A percentile compares a stretch with the other conserved stretches of the same genome.
These are phyloP conservation scores for Colletotrichum shisoi DNA, from an alignment of 2,329 filamentous ascomycete genomes.

Conservation along the genomic window DNA sequence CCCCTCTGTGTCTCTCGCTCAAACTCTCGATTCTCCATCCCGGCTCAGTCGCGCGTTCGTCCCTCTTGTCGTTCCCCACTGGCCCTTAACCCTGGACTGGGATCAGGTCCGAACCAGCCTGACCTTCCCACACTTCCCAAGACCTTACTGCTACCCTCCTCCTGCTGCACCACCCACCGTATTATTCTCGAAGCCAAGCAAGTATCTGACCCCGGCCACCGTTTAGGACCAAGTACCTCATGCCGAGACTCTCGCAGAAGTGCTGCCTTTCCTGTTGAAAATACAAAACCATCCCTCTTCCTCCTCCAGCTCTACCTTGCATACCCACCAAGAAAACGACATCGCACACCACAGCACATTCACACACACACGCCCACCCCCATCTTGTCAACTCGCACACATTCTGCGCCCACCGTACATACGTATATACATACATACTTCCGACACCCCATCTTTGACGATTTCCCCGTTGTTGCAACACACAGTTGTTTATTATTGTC, in stretches of 20 bases:
- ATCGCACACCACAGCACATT: conserved; percentile 30
- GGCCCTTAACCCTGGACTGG: conserved; percentile 20
- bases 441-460: conserved; percentile 36
- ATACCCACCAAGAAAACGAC: conserved; percentile 32
- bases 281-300: conserved; percentile 36
- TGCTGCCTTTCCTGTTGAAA: conserved; percentile 32
- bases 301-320: conserved; percentile 36
- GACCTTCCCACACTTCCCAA: conserved; percentile 26
- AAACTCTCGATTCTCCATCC: conserved; percentile 31
- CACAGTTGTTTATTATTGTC: conserved; percentile 41
- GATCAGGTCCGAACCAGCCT: conserved; percentile 32
- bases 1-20: conserved; percentile 22
- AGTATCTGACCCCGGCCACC: conserved; percentile 37
- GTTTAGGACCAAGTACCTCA: conserved; percentile 35
- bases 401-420: conserved; percentile 28
- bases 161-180: conserved; percentile 34
- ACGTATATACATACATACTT: conserved; percentile 37
- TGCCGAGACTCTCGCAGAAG: conserved; percentile 33
- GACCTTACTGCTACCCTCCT: conserved; percentile 21
- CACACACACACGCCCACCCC: conserved; percentile 12
- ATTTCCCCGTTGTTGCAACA: conserved; percentile 35
- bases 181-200: conserved; percentile 40
- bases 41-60: conserved; percentile 37
- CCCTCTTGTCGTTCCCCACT: conserved; percentile 38
- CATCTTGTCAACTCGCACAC: conserved; percentile 18